These are phyloP conservation scores for Sporobolomyces roseus DNA, from an alignment of 768 basidiomycete species.

Conservation along the genomic window DNA sequence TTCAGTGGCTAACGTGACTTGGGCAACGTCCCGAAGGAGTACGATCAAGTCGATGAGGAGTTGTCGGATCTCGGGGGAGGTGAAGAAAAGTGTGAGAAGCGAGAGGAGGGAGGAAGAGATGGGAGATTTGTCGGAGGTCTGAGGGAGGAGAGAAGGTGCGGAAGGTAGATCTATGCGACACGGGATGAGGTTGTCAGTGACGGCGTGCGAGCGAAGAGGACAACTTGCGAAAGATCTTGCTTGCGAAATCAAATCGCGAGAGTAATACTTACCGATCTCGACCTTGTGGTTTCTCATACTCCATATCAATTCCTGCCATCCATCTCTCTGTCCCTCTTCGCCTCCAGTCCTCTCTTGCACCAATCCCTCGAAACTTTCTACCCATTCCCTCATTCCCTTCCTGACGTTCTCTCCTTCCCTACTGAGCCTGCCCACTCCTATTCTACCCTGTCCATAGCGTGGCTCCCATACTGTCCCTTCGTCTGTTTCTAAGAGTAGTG, in stretches of 20 bases:
- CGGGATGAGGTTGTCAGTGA: no score
- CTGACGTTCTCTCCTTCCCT: slow-evolving; percentile 19
- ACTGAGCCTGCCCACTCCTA: slow-evolving; percentile 15
- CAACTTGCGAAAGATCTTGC: no score
- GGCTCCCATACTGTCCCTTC: slow-evolving; percentile 1
- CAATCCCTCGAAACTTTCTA: not conserved
- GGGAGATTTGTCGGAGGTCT: not conserved
- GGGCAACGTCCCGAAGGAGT: slow-evolving; percentile 14
- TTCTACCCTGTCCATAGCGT: slow-evolving; percentile 6
- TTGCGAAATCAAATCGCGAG: not conserved
- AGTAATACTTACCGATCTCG: slow-evolving; percentile 1
- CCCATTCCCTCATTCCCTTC: not conserved
- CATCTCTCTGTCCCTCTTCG: slow-evolving; percentile 2
- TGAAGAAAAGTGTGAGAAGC: slow-evolving; percentile 26
- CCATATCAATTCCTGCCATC: slow-evolving; percentile 31
- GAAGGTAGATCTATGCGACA: slow-evolving; percentile 11
- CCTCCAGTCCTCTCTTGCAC: slow-evolving; percentile 12
- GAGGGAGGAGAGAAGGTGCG: not conserved
- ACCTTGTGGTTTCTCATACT: not conserved
- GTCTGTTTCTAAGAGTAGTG: not conserved
- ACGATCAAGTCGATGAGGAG: slow-evolving; percentile 31
- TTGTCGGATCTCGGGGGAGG: slow-evolving; percentile 15
- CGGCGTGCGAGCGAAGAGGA: no score
- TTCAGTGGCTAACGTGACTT: slow-evolving; percentile 3
- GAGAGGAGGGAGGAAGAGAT: slow-evolving; percentile 2